Conservation (phyloP, 345 rosid species). For the Euclidium syriacum region DNA sequence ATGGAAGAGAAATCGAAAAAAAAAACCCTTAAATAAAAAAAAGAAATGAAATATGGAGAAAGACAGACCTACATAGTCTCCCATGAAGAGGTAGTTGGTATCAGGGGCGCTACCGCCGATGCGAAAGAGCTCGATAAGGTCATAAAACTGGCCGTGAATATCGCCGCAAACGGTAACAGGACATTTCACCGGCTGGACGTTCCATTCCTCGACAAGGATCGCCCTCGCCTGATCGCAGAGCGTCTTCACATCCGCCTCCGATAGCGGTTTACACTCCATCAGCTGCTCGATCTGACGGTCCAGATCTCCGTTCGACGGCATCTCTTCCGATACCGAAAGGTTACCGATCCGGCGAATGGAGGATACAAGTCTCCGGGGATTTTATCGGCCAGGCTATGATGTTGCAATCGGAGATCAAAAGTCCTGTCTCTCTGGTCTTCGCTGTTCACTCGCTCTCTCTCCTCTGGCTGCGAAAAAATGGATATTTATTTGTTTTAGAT, state of each 20-base stretch:
- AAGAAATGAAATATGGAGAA: neutral
- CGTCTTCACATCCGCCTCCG: slow-evolving; percentile 85
- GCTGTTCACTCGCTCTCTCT: neutral
- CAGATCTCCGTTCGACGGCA: slow-evolving; percentile 94
- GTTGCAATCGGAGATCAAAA: slow-evolving; percentile 4
- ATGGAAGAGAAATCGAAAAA: neutral
- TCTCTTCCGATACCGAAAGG: slow-evolving; percentile 7
- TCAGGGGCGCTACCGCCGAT: slow-evolving; percentile 97
- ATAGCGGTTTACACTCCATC: slow-evolving; percentile 91
- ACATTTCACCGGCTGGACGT: slow-evolving; percentile 99
- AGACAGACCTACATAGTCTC: slow-evolving; percentile 92
- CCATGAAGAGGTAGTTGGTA: slow-evolving; percentile 98
- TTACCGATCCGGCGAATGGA: neutral
- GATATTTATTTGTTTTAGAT: neutral
- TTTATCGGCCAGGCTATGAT: neutral
- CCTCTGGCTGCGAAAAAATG: slow-evolving; percentile 11
- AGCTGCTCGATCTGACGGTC: slow-evolving; percentile 97
- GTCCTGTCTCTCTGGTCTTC: slow-evolving; percentile 6
- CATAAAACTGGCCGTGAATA: slow-evolving; percentile 98
- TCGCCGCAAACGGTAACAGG: slow-evolving; percentile 99
- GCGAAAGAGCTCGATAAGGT: slow-evolving; percentile 87
- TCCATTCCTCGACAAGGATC: slow-evolving; percentile 97
- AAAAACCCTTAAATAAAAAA: neutral
- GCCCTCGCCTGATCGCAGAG: slow-evolving; percentile 97
- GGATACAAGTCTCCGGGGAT: neutral